These are phyloP conservation scores for Triglochin maritima DNA, from an alignment of 106 monocot species.

Conservation along the genomic window DNA sequence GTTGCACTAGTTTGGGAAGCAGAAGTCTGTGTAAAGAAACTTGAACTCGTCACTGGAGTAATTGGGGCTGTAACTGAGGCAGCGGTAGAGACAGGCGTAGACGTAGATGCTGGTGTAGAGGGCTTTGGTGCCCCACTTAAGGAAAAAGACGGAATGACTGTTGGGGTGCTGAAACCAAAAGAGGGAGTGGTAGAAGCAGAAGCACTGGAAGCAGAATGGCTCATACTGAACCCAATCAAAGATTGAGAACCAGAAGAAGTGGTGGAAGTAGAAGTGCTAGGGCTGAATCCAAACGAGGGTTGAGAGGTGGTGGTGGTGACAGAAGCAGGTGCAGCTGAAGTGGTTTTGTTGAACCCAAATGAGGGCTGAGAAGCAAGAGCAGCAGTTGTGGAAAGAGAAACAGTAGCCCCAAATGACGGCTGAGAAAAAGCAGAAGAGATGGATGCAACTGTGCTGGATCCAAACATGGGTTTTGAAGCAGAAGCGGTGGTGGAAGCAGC, in stretches of 20 bases:
- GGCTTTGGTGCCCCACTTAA: not conserved
- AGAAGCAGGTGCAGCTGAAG: not conserved
- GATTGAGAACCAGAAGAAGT: not conserved
- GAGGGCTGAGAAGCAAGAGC: not conserved
- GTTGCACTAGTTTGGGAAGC: not conserved
- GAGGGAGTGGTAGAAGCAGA: not conserved
- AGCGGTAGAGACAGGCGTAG: not conserved
- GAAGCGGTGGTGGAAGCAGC: constrained; percentile 3
- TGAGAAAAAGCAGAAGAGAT: not conserved
- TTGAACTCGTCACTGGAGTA: too few relatives aligned
- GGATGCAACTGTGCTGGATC: not conserved
- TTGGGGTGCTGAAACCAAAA: not conserved
- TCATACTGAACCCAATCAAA: not conserved
- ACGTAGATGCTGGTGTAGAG: not conserved
- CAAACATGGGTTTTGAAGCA: not conserved
- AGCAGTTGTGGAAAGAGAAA: not conserved
- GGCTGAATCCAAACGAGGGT: constrained; percentile 4
- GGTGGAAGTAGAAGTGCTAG: constrained; percentile 2
- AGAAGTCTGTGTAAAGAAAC: not conserved
- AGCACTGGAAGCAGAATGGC: constrained; percentile 4
- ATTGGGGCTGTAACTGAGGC: not conserved
- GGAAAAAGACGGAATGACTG: not conserved
- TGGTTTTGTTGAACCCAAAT: not conserved
- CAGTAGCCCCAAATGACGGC: not conserved
- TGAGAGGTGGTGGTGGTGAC: not conserved